Base-by-base conservation (phyloP, 2,329 filamentous ascomycete genomes). In the Harringtonia aguacate region DNA sequence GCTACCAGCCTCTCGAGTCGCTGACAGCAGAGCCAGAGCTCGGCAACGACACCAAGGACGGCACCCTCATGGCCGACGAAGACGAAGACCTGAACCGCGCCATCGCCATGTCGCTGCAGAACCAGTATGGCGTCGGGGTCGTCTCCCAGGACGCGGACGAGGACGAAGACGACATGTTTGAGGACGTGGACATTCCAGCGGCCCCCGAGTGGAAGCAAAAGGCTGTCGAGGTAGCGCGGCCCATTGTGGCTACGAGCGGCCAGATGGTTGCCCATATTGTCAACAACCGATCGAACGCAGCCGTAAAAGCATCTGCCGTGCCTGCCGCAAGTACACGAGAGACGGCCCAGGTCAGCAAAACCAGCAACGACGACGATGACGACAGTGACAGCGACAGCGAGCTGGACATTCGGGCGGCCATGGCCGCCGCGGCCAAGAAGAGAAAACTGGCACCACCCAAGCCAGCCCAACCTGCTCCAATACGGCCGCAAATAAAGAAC, bases 51-150 rank as follows among this genome's bases (percentile, higher is more conserved):
- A 53, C 51, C 1, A 48, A 56, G 22, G 47, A 48, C n/a, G 24
- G 40, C 8, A 27, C 39, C 4, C 36, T 58, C 10, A 34, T 53
- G 37, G 53, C 62, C 39, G 58, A 64, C 24, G 62, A 69, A 42
- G 65, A 73, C 34, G 72, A 77, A 36, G 86, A 95, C 41, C 68
- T 97, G 7, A 79, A 79, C 47, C 75, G 73, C 48, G 89, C 90
- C 13, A 95, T 97, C 55, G 84, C 84, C 2, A 70, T 97, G 61
- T 97, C 90, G 6, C 64, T 97, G 31, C 75, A 81, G 52, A 81
- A 69, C n/a, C 72, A 81, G 39, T 69, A 79, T 47, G 65, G 61
- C 1, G 48, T 61, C 48, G 59, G 35, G 10, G 24, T n/a, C n/a
- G n/a, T n/a, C n/a, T n/a, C n/a, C n/a, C n/a, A 10, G 43, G 48